Percentiles rank a stretch among this genome's conserved stretches.
Conservation (phyloP, 257 asterid species). For the Buddleja alternifolia region DNA sequence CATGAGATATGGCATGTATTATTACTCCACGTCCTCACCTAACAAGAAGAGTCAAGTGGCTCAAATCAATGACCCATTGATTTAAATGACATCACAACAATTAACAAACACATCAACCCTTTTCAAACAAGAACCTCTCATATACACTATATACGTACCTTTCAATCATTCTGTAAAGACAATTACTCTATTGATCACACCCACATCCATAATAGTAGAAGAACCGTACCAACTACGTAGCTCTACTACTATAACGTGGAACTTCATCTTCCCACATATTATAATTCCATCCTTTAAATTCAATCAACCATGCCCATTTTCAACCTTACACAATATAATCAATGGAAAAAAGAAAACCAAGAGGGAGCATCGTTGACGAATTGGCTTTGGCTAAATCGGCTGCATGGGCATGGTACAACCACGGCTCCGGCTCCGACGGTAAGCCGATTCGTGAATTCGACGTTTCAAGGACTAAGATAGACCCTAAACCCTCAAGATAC, state of each 20-base stretch:
- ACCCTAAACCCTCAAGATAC: slow-evolving; percentile 56
- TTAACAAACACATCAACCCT: not conserved
- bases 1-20: too few species aligned
- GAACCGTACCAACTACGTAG: not conserved
- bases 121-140: slow-evolving; percentile 11
- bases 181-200: not conserved
- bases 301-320: slow-evolving; percentile 14
- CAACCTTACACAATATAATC: slow-evolving; percentile 14
- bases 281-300: slow-evolving; percentile 10
- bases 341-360: slow-evolving; percentile 37
- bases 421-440: slow-evolving; percentile 52
- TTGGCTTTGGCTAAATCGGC: slow-evolving; percentile 50
- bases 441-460: slow-evolving; percentile 42
- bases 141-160: too few species aligned
- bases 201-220: not conserved
- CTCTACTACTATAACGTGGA: slow-evolving; percentile 23
- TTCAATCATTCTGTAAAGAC: not conserved
- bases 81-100: slow-evolving; percentile 28
- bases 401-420: slow-evolving; percentile 68
- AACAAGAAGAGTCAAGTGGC: slow-evolving; percentile 20
- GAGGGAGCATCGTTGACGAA: slow-evolving; percentile 37
- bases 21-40: slow-evolving; percentile 12
- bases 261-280: slow-evolving; percentile 33
- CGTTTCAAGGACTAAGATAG: slow-evolving; percentile 27
- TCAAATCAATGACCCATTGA: slow-evolving; percentile 18